Conservation (phyloP, 306 rosid genomes). For the Heteromeles arbutifolia region DNA sequence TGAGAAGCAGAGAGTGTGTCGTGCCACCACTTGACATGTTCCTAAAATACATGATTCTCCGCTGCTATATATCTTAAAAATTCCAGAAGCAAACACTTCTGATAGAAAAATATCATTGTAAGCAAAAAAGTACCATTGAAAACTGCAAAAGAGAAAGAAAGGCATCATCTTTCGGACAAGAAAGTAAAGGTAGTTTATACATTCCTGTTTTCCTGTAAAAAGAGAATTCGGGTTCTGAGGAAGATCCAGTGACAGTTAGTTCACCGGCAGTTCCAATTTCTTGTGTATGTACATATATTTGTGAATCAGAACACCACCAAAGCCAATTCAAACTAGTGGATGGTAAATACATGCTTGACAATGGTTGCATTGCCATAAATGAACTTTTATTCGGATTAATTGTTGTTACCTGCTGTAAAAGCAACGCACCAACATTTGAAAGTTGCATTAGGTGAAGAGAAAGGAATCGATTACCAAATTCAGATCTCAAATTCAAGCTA, state of each 20-base stretch:
- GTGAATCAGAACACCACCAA: background rate
- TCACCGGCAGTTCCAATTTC: background rate
- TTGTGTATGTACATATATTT: background rate
- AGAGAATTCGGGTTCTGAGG: background rate
- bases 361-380: background rate
- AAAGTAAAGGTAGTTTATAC: background rate
- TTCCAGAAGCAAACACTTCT: background rate
- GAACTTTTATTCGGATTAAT: background rate
- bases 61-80: background rate
- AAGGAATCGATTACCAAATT: background rate
- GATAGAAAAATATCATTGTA: background rate
- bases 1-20: slow-evolving; percentile 6
- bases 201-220: background rate
- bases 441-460: background rate
- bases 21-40: background rate
- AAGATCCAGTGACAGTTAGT: background rate
- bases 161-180: background rate
- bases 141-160: background rate
- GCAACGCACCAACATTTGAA: background rate
- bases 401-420: background rate
- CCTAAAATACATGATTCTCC: background rate
- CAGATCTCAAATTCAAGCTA: slow-evolving; percentile 10
- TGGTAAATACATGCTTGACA: background rate
- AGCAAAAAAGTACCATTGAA: background rate
- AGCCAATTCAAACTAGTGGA: background rate